phyloP scores from a whole-genome alignment of 805 yeast species.

The Komagataella kurtzmanii region DNA sequence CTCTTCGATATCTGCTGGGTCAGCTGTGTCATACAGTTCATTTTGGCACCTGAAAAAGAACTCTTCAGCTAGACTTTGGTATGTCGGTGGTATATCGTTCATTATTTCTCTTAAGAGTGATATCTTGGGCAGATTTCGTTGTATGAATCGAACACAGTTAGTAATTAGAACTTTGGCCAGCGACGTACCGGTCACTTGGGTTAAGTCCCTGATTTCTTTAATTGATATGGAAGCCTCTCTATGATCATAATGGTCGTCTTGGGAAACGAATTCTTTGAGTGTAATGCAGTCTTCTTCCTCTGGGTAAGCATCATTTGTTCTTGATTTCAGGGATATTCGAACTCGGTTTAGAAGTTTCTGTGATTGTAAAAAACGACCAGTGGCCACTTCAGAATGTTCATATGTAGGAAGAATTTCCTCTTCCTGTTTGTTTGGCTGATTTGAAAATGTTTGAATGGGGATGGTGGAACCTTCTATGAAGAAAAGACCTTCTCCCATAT shows the following conservation, averaged over 20 bases:
- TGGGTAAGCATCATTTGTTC: background rate
- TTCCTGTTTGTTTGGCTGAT: background rate
- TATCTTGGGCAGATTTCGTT: background rate
- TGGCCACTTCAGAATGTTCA: background rate
- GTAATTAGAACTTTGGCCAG: background rate
- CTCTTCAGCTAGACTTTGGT: background rate
- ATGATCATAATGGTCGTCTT: background rate
- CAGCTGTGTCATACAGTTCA: background rate
- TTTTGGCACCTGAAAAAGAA: background rate
- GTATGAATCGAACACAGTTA: background rate
- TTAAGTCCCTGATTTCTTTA: background rate
- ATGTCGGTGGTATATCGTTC: background rate
- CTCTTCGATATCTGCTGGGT: background rate
- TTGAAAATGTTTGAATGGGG: background rate
- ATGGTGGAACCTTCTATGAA: background rate
- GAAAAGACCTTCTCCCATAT: background rate
- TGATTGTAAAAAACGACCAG: background rate
- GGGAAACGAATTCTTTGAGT: background rate
- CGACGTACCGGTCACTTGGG: background rate
- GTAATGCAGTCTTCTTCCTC: background rate
- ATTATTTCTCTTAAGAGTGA: background rate
- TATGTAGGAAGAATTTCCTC: background rate
- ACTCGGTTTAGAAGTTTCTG: background rate
- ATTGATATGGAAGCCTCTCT: background rate
- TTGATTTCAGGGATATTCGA: background rate